phyloP scores from a whole-genome alignment of 1,284 basidiomycete species.

The Grifola frondosa region DNA sequence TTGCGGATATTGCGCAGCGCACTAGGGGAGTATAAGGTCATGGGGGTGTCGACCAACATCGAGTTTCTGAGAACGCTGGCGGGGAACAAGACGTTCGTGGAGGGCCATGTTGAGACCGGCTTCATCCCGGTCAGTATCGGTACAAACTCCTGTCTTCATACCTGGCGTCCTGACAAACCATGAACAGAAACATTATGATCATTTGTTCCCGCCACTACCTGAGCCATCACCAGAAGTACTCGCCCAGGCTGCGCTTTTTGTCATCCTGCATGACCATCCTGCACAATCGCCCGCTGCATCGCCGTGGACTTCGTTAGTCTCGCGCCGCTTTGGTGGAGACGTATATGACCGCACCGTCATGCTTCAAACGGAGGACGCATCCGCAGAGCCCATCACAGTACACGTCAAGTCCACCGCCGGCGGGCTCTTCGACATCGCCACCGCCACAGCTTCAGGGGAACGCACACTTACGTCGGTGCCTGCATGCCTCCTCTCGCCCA shows the following conservation, averaged over 20 bases:
- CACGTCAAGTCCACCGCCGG: slow-evolving; percentile 43
- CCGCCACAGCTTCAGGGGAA: slow-evolving; percentile 37
- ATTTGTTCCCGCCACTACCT: slow-evolving; percentile 67
- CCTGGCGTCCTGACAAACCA: background rate
- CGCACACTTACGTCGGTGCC: slow-evolving; percentile 50
- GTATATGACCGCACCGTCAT: slow-evolving; percentile 57
- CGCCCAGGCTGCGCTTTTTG: slow-evolving; percentile 77
- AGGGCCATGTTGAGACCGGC: slow-evolving; percentile 88
- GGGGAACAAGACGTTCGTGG: slow-evolving; percentile 73
- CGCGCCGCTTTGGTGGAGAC: slow-evolving; percentile 78
- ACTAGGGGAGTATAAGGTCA: slow-evolving; percentile 86
- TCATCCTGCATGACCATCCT: slow-evolving; percentile 65
- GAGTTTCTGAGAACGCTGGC: slow-evolving; percentile 84
- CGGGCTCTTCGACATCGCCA: slow-evolving; percentile 55
- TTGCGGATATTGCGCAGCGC: slow-evolving; percentile 78
- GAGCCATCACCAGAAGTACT: slow-evolving; percentile 62
- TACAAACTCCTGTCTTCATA: too few relatives aligned
- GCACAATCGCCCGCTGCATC: slow-evolving; percentile 34
- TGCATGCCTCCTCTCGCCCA: slow-evolving; percentile 53
- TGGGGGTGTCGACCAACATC: slow-evolving; percentile 89
- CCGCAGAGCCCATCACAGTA: slow-evolving; percentile 41
- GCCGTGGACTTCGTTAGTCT: slow-evolving; percentile 70
- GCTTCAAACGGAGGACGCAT: slow-evolving; percentile 52
- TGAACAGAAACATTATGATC: slow-evolving; percentile 71
- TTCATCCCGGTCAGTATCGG: slow-evolving; percentile 81